Percentiles rank a stretch among this genome's conserved stretches.
These are phyloP conservation scores for Rhodotorula sphaerocarpa DNA, from an alignment of 768 basidiomycete genomes.

Conservation along the genomic window DNA sequence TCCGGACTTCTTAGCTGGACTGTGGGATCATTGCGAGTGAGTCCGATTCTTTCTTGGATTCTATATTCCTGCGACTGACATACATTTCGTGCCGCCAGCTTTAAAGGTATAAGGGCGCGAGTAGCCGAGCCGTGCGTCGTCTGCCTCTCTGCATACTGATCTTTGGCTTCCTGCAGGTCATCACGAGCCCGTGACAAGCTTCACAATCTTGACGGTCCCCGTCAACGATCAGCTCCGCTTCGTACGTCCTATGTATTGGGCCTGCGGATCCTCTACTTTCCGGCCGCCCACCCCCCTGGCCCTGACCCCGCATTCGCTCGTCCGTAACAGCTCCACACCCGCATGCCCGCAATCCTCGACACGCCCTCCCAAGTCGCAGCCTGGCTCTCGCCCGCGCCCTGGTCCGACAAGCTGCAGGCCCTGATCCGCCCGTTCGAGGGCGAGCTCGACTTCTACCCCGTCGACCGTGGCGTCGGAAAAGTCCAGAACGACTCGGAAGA, in stretches of 20 bases:
- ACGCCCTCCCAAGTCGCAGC: constrained; percentile 53
- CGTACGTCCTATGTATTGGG: no score
- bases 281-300: no score
- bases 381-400: constrained; percentile 67
- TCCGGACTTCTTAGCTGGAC: constrained; percentile 1
- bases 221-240: constrained; percentile 63
- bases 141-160: background rate
- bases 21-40: constrained; percentile 32
- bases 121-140: background rate
- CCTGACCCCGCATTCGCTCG: background rate
- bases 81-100: no score
- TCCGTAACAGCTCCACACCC: constrained; percentile 62
- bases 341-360: constrained; percentile 66
- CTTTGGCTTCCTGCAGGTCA: constrained; percentile 34
- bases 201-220: constrained; percentile 79
- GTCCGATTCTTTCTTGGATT: background rate
- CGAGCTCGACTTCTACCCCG: constrained; percentile 61
- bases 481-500: constrained; percentile 73
- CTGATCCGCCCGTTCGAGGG: constrained; percentile 59
- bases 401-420: constrained; percentile 56
- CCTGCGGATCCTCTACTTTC: no score
- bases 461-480: constrained; percentile 52
- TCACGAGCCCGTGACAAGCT: constrained; percentile 60
- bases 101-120: background rate
- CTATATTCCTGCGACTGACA: no score